Evolutionary conservation across 495 filamentous ascomycete species (phyloP).

Genomic region (Lophiotrema nucula): DNA sequence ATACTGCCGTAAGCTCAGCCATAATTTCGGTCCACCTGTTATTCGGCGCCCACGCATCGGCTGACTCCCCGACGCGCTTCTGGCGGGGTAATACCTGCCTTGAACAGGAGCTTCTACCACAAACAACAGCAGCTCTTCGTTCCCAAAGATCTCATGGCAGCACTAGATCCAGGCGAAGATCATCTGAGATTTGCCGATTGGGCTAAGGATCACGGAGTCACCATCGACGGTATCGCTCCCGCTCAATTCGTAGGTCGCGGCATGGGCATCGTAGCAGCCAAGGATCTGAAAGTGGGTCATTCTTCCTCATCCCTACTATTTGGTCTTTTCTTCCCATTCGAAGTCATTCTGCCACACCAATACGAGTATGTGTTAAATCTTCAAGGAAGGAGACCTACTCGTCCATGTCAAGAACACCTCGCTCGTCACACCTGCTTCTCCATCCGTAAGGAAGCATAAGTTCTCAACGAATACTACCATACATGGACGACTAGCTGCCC

Average conservation of each 20-base stretch:
- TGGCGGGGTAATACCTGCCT: too few species aligned
- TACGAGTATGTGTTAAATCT: slow-evolving; percentile 9
- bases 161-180: slow-evolving; percentile 24
- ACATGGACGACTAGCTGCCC: slow-evolving; percentile 25
- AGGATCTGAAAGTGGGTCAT: slow-evolving; percentile 31
- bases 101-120: too few species aligned
- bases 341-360: too few species aligned
- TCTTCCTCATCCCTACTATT: background rate
- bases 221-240: slow-evolving; percentile 29
- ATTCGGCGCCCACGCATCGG: too few species aligned
- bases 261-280: slow-evolving; percentile 31
- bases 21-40: too few species aligned
- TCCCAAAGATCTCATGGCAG: too few species aligned
- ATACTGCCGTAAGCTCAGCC: too few species aligned
- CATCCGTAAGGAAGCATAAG: slow-evolving; percentile 12
- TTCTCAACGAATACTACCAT: slow-evolving; percentile 16
- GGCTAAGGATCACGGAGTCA: slow-evolving; percentile 24
- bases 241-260: slow-evolving; percentile 26
- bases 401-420: slow-evolving; percentile 17
- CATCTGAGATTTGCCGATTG: slow-evolving; percentile 26
- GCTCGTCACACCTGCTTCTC: slow-evolving; percentile 18
- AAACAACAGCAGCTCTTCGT: too few species aligned
- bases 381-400: slow-evolving; percentile 33
- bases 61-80: too few species aligned
- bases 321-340: too few species aligned